Evolutionary conservation across 73 alveolate species (phyloP).

Genomic region (Symbiodinium pilosum): DNA sequence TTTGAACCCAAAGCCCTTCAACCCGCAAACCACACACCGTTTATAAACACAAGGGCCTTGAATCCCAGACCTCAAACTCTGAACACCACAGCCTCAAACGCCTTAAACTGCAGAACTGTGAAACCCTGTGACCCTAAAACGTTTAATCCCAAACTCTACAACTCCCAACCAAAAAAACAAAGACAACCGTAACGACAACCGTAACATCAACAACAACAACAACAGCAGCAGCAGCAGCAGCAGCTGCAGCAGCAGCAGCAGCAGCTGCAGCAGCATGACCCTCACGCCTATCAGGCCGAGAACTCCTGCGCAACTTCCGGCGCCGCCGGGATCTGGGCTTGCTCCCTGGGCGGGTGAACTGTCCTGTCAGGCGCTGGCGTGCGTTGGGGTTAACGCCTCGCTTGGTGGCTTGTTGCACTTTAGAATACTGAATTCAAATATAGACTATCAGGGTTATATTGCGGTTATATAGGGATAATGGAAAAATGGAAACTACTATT

Average conservation of each 20-base stretch:
- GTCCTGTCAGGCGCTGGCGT: neutral
- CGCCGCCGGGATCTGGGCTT: neutral
- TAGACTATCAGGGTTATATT: no score
- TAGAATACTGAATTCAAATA: no score
- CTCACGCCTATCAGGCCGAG: neutral
- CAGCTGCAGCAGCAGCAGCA: no score
- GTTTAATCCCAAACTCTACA: neutral
- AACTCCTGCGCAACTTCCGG: neutral
- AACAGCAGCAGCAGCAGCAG: no score
- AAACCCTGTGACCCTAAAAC: neutral
- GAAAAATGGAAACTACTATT: no score
- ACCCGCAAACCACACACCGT: neutral
- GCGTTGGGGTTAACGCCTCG: neutral
- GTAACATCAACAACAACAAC: no score
- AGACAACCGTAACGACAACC: neutral
- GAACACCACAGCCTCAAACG: neutral
- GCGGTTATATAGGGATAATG: no score
- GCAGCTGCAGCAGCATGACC: no score
- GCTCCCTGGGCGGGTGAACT: slow-evolving; percentile 22
- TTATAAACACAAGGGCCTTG: neutral
- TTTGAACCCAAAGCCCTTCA: neutral
- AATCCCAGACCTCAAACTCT: neutral
- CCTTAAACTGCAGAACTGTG: no score
- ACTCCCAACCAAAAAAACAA: neutral
- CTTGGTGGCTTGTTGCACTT: no score